Conservation (phyloP, 2,329 filamentous ascomycete species). For the Colletotrichum caudatum region DNA sequence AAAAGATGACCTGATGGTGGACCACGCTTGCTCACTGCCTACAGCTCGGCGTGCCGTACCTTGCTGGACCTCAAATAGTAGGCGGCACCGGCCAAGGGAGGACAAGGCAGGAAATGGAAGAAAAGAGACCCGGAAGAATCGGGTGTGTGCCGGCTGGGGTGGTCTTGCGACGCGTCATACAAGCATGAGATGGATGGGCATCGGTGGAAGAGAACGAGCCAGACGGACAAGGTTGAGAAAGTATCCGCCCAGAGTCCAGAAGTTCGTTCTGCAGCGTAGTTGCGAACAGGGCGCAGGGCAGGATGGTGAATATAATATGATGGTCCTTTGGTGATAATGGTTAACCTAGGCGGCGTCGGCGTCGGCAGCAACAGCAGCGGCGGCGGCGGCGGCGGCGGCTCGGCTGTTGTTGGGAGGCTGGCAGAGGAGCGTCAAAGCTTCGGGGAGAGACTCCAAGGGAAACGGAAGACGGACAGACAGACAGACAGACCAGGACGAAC, state of each 20-base stretch:
- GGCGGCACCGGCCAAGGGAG: slow-evolving; percentile 19
- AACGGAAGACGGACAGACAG: background rate
- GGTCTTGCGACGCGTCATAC: slow-evolving; percentile 38
- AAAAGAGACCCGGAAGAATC: slow-evolving; percentile 33
- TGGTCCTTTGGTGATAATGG: background rate
- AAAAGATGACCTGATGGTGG: background rate
- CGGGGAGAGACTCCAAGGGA: background rate
- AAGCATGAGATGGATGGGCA: slow-evolving; percentile 30
- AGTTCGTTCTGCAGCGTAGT: background rate
- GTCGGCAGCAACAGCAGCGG: background rate
- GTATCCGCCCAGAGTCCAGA: background rate
- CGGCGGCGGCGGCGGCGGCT: background rate
- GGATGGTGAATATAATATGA: too few relatives aligned
- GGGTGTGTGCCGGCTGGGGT: slow-evolving; percentile 31
- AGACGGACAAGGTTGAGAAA: background rate
- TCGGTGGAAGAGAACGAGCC: slow-evolving; percentile 1
- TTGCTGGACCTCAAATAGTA: slow-evolving; percentile 23
- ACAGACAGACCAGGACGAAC: background rate
- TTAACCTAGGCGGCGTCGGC: slow-evolving; percentile 7
- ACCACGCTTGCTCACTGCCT: background rate
- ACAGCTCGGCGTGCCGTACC: slow-evolving; percentile 17
- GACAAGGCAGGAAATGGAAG: background rate
- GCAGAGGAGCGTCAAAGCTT: background rate
- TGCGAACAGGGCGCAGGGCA: background rate
- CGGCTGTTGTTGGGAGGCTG: background rate